Conservation (phyloP, 169 alveolate genomes). For the Theileria orientalis region DNA sequence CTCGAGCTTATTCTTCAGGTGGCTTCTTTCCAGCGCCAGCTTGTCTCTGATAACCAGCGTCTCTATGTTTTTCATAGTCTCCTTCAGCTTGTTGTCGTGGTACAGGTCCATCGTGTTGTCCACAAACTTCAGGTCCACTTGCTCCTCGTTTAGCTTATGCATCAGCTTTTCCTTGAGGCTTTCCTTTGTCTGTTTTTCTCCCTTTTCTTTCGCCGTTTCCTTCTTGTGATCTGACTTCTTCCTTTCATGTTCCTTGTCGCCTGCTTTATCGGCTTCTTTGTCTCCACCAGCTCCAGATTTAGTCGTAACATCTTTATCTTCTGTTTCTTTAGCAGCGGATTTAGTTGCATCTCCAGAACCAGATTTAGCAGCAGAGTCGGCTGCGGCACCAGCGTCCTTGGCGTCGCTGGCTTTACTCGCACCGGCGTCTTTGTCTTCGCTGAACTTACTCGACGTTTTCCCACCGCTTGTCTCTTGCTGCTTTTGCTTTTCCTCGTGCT, state of each 20-base stretch:
- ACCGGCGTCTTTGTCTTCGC: not conserved
- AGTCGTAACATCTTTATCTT: not conserved
- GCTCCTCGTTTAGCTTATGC: not conserved
- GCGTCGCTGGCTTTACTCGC: not conserved
- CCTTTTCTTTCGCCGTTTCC: constrained; percentile 22
- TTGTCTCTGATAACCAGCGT: constrained; percentile 14
- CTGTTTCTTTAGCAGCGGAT: not conserved
- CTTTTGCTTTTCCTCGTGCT: constrained; percentile 4
- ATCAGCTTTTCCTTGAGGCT: constrained; percentile 2
- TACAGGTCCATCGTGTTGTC: not conserved
- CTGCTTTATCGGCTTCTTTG: constrained; percentile 1
- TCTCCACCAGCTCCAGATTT: not conserved
- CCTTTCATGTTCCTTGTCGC: constrained; percentile 1
- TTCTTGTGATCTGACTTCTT: not conserved
- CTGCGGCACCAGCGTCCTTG: not conserved
- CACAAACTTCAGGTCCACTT: constrained; percentile 17
- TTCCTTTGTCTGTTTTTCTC: constrained; percentile 24
- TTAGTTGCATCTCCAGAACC: too few relatives aligned
- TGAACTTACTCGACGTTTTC: not conserved
- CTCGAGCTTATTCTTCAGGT: constrained; percentile 38
- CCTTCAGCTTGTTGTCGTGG: not conserved
- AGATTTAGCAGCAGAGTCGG: not conserved
- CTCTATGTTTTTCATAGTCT: constrained; percentile 11
- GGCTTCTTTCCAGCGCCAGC: constrained; percentile 16
- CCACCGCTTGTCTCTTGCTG: constrained; percentile 14